These are phyloP conservation scores for Aquilaria sinensis DNA, from an alignment of 345 rosid species.

Conservation along the genomic window DNA sequence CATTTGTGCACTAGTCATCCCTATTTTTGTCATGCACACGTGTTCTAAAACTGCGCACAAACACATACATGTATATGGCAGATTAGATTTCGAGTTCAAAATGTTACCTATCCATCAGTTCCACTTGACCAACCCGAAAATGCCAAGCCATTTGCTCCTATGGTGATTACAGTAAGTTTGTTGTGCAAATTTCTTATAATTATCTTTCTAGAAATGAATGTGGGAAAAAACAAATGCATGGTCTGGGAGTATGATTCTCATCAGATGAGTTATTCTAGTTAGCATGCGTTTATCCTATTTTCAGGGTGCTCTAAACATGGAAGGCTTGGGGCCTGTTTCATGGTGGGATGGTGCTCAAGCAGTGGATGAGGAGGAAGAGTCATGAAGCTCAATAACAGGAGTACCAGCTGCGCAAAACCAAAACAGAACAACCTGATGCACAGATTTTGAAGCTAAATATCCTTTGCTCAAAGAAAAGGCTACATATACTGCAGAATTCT, in stretches of 20 bases:
- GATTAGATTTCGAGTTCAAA: constrained; percentile 66
- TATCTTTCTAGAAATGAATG: not conserved
- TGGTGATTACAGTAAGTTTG: constrained; percentile 73
- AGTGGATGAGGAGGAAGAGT: constrained; percentile 15
- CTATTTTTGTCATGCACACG: not conserved
- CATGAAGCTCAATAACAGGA: not conserved
- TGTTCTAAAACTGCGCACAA: no score
- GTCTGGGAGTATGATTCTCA: not conserved
- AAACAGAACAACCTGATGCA: no score
- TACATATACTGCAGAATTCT: no score
- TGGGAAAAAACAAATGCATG: not conserved
- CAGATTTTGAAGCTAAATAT: no score
- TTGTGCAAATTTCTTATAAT: constrained; percentile 6
- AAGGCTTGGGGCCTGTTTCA: constrained; percentile 76
- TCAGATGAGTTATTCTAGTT: not conserved
- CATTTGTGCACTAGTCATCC: not conserved
- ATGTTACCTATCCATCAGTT: constrained; percentile 50
- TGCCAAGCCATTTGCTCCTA: constrained; percentile 81
- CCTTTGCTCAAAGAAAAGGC: no score
- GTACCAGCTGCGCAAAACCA: no score
- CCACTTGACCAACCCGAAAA: constrained; percentile 56
- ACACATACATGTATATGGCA: constrained; percentile 22
- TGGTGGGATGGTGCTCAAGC: constrained; percentile 62
- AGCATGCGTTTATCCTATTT: not conserved
- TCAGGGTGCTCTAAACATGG: constrained; percentile 67